Conservation (phyloP, 2,329 filamentous ascomycete genomes). For the Aspergillus sergii region DNA sequence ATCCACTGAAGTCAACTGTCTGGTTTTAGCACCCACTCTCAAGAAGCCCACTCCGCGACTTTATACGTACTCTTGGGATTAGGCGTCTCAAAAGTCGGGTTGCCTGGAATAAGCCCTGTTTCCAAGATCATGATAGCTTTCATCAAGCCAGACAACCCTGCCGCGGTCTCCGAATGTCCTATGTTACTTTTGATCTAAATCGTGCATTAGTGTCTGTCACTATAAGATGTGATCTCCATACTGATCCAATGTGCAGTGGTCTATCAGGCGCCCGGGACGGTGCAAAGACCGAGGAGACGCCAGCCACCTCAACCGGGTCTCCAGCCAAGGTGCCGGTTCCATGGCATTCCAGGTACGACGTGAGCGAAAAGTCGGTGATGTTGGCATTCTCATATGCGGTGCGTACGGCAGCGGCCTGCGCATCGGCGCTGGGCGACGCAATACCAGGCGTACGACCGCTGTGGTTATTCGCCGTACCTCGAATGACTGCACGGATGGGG, state of each 20-base stretch:
- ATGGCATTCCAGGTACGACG: constrained; percentile 39
- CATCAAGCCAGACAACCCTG: constrained; percentile 21
- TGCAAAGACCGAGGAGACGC: constrained; percentile 8
- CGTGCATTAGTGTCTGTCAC: not conserved
- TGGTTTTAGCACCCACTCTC: not conserved
- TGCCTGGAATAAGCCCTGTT: constrained; percentile 20
- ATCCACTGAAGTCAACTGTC: not conserved
- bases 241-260: constrained; percentile 12
- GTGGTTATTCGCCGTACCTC: constrained; percentile 20
- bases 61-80: constrained; percentile 16
- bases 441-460: constrained; percentile 27
- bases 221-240: constrained; percentile 45
- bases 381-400: constrained; percentile 33
- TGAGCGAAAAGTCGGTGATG: constrained; percentile 25
- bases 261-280: not conserved
- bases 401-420: constrained; percentile 34
- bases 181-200: constrained; percentile 44
- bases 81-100: constrained; percentile 18
- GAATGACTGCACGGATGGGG: constrained; percentile 32
- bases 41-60: too few relatives aligned
- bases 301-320: constrained; percentile 5
- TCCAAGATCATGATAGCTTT: constrained; percentile 24
- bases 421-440: constrained; percentile 21
- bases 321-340: constrained; percentile 33
- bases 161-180: constrained; percentile 16